Evolutionary conservation across 2,329 filamentous ascomycete genomes (phyloP), one percentile per base, ranked within the genome.

Genomic region (Aspergillus fijiensis): DNA sequence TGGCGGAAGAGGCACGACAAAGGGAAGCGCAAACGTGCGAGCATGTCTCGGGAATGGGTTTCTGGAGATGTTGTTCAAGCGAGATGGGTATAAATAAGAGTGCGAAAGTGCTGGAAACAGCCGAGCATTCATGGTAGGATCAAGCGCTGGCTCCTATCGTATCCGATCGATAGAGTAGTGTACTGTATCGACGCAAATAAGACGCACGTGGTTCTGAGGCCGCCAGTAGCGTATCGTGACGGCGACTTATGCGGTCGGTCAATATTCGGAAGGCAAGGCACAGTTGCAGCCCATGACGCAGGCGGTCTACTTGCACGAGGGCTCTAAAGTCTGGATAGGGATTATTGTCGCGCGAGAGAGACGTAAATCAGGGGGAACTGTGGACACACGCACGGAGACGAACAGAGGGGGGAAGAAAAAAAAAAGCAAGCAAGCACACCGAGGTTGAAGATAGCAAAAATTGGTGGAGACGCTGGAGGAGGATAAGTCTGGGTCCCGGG

Each of bases 71-170:
- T 66, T 63, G 29, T 45, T 64, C 59, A 55, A 57, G 25, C 48
- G 21, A 62, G 55, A 48, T 31, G 57, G 49, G 54, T 60, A 49
- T 52, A 47, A 56, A 29, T 48, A 62, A 61, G 16, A n/a, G 39
- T 59, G 63, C 57, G 59, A 56, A 33, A 59, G 51, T 62, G 50
- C 63, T 57, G 63, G 59, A 60, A 57, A 58, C 62, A 60, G 60
- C 66, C 67, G 67, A 73, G 64, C 67, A 67, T 64, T 69, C 70
- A 73, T 74, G 66, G 66, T 72, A 70, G 51, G 55, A 45, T 54
- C 61, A 68, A 65, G 58, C 60, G 62, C 60, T 57, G 39, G 27
- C n/a, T 55, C 35, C 49, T 35, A 23, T 47, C 35, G 50, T 55
- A 19, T 57, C 49, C 39, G 27, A 19, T 29, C 55, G 27, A 49